Evolutionary conservation across 129 eudicot genomes (phyloP).

Genomic region (Glebionis coronaria): DNA sequence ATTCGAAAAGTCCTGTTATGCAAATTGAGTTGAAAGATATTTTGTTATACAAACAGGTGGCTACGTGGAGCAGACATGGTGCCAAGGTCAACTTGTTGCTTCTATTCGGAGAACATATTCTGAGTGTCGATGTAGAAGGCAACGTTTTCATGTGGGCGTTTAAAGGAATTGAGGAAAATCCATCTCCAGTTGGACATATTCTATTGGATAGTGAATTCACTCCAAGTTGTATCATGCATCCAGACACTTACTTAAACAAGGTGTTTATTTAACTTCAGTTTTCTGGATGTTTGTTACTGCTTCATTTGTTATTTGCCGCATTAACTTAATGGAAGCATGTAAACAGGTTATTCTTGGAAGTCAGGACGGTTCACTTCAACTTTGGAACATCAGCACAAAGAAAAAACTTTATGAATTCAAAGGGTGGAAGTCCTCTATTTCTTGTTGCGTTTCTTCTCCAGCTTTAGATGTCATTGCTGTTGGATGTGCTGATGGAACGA

Average conservation of each 20-base stretch:
- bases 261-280: conserved; percentile 29
- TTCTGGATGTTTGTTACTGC: not conserved
- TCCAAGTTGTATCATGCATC: conserved; percentile 93
- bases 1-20: not conserved
- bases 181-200: conserved; percentile 71
- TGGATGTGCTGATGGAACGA: conserved; percentile 95
- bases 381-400: conserved; percentile 93
- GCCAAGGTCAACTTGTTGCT: conserved; percentile 77
- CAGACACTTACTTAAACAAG: conserved; percentile 97
- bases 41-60: conserved; percentile 47
- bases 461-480: conserved; percentile 94
- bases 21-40: conserved; percentile 5
- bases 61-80: conserved; percentile 77
- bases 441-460: conserved; percentile 87
- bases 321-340: conserved; percentile 21
- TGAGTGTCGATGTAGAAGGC: conserved; percentile 82
- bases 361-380: conserved; percentile 83
- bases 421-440: conserved; percentile 77
- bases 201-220: conserved; percentile 53
- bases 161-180: conserved; percentile 66
- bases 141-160: conserved; percentile 83
- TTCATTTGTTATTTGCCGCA: not conserved
- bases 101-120: conserved; percentile 80
- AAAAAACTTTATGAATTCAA: conserved; percentile 76
- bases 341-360: conserved; percentile 85